A percentile compares a stretch with the other conserved stretches of the same genome.
Evolutionary conservation across 1,284 basidiomycete genomes (phyloP).

Genomic region (Pholiota adiposa): DNA sequence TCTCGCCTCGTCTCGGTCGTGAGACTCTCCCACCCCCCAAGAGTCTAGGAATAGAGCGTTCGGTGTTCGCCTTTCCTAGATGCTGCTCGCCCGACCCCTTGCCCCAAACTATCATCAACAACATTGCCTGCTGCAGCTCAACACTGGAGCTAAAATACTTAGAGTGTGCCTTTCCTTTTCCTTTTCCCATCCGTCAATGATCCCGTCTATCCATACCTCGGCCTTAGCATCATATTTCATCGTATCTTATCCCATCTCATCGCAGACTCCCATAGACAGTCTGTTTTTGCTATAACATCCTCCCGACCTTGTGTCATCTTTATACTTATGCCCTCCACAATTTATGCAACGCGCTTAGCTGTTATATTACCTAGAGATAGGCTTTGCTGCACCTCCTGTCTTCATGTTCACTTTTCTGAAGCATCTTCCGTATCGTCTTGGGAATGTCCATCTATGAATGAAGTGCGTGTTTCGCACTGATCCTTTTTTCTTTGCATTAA

Average conservation of each 20-base stretch:
- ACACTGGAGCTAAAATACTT: not conserved
- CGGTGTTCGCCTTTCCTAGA: not conserved
- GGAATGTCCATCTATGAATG: no score
- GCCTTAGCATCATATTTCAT: no score
- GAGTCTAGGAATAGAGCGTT: not conserved
- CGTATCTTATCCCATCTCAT: not conserved
- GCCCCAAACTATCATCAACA: not conserved
- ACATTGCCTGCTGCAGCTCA: not conserved
- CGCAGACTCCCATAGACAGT: not conserved
- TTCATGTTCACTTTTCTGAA: not conserved
- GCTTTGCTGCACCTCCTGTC: not conserved
- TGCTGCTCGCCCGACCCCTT: not conserved
- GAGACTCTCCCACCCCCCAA: not conserved
- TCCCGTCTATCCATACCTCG: no score
- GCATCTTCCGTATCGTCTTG: no score
- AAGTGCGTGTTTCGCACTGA: not conserved
- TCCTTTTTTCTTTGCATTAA: not conserved
- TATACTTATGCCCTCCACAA: no score
- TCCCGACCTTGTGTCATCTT: no score
- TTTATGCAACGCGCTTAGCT: not conserved
- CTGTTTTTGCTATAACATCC: not conserved
- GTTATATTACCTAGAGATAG: not conserved
- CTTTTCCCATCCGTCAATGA: not conserved
- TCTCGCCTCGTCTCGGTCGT: not conserved
- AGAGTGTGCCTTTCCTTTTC: not conserved